phyloP scores from a whole-genome alignment of 164 flowering plant species.

The Magnolia changhungtana region DNA sequence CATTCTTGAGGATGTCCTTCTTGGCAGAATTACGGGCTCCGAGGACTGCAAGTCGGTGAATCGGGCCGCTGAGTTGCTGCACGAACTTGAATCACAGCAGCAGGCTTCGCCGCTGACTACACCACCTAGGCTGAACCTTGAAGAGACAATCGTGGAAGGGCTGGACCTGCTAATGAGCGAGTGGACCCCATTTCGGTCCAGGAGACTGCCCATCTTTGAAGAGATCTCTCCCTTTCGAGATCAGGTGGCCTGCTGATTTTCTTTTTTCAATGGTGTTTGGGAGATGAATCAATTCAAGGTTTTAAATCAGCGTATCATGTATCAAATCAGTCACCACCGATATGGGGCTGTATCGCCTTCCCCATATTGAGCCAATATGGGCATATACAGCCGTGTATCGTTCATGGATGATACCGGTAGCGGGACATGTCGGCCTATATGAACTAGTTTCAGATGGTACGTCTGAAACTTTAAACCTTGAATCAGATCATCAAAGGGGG shows the following conservation, averaged over 20 bases:
- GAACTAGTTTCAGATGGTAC: no score
- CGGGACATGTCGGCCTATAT: no score
- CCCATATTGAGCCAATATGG: no score
- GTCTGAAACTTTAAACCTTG: no score
- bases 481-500: no score
- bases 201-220: constrained; percentile 84
- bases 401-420: no score
- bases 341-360: no score
- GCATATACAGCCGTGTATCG: no score
- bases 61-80: constrained; percentile 57
- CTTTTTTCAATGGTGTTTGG: neutral
- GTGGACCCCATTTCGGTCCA: constrained; percentile 46
- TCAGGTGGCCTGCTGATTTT: constrained; percentile 66
- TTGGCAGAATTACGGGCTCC: constrained; percentile 45
- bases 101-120: neutral
- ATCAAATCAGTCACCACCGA: no score
- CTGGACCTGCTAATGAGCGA: constrained; percentile 56
- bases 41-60: constrained; percentile 49
- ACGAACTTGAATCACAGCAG: constrained; percentile 37
- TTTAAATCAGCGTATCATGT: no score
- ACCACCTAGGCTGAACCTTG: constrained; percentile 22
- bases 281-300: neutral
- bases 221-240: constrained; percentile 67
- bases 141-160: constrained; percentile 53
- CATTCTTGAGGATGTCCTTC: constrained; percentile 50